Base-by-base conservation (phyloP, 2,329 filamentous ascomycete genomes). In the Lasiodiplodia citricola region DNA sequence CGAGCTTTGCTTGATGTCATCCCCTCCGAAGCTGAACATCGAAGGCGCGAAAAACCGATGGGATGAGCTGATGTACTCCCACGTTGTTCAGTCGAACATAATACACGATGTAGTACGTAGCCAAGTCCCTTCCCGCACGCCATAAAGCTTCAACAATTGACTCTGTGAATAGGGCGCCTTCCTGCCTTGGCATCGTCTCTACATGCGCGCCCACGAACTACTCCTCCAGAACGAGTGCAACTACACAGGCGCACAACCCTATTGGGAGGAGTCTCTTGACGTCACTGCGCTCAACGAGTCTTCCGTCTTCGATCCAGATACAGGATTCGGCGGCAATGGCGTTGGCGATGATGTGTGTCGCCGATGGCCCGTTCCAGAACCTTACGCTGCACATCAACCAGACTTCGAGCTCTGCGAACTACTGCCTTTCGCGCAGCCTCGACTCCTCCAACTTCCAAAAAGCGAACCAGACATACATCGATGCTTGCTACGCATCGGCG, bases 151-250 rank as follows among this genome's bases (percentile, higher is more conserved):
- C 13, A 21, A 6, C n/a, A 11, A 38, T 18, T 57, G 55, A 64
- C 14, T 25, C 4, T 2, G 2, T 2, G 6, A 4, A 4, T 31
- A 64, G 60, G 60, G 60, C n/a, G 60, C 60, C 70, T 82, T 84
- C 72, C 74, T 84, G 50, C 76, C 79, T 31, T 83, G 82, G 81
- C 83, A 84, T 69, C 79, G 83, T 51, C 80, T 81, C 69, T 83
- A 79, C 71, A 74, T 80, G 54, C 78, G 75, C 66, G 73, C 80
- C 18, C 84, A 81, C 68, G 83, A 85, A 70, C 73, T 80, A 68
- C 80, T 80, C 31, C 76, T 85, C 4, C 72, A 81, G 2, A 75
- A 79, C n/a, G 81, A 83, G 65, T 85, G 83, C 67, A 80, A 80
- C 21, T 85, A 84, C 71, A 77, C 72, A 2, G 83, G 83, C 16